Conservation (phyloP, 805 yeast species). For the Kazachstania taianensis region DNA sequence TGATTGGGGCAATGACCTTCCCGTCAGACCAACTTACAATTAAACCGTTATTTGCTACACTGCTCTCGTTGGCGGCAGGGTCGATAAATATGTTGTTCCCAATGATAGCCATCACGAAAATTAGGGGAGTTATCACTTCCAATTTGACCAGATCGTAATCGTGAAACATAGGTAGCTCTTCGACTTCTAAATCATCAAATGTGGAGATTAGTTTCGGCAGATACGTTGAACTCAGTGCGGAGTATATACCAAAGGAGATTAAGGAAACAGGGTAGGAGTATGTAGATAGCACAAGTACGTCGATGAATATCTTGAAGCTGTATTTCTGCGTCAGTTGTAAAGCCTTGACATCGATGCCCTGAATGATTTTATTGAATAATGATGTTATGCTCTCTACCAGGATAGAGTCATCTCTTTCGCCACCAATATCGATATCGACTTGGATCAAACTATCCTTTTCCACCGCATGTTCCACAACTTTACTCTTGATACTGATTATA, state of each 20-base stretch:
- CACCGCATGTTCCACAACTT: slow-evolving; percentile 48
- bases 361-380: slow-evolving; percentile 33
- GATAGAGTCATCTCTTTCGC: slow-evolving; percentile 69
- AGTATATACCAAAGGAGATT: slow-evolving; percentile 67
- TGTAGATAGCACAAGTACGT: slow-evolving; percentile 67
- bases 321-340: slow-evolving; percentile 64
- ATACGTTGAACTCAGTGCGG: slow-evolving; percentile 70
- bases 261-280: slow-evolving; percentile 74
- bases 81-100: slow-evolving; percentile 63
- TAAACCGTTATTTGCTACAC: slow-evolving; percentile 76
- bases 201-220: slow-evolving; percentile 65
- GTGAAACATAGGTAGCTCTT: slow-evolving; percentile 82
- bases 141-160: slow-evolving; percentile 69
- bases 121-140: slow-evolving; percentile 50
- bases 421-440: slow-evolving; percentile 74
- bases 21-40: slow-evolving; percentile 62
- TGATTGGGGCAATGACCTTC: slow-evolving; percentile 62
- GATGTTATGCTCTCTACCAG: slow-evolving; percentile 55
- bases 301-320: slow-evolving; percentile 68
- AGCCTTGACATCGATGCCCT: slow-evolving; percentile 36
- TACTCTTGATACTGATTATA: slow-evolving; percentile 80
- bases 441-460: slow-evolving; percentile 48
- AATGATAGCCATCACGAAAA: slow-evolving; percentile 66
- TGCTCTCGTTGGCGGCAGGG: slow-evolving; percentile 83
- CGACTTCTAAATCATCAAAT: slow-evolving; percentile 55